phyloP scores from a whole-genome alignment of 2,329 filamentous ascomycete species.

The Ophioceras dolichostomum region DNA sequence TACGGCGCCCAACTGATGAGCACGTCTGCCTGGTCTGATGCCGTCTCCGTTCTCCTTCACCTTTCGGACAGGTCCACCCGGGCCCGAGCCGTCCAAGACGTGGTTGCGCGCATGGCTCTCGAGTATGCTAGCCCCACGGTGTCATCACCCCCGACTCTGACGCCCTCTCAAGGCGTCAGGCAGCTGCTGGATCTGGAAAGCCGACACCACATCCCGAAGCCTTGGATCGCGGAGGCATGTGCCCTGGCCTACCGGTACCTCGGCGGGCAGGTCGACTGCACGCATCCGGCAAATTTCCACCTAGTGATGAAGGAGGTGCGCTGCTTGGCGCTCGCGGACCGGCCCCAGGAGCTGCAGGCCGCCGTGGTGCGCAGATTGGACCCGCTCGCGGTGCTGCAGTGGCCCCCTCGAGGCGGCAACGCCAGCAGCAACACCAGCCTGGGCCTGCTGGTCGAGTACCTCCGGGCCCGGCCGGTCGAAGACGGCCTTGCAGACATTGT shows the following conservation, averaged over 20 bases:
- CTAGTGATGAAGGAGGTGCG: constrained; percentile 1
- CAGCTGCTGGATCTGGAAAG: neutral
- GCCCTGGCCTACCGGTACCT: constrained; percentile 1
- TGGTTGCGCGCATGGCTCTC: constrained; percentile 42
- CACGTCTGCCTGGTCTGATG: constrained; percentile 54
- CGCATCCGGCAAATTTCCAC: neutral
- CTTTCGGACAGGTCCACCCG: constrained; percentile 53
- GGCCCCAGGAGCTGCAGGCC: constrained; percentile 1
- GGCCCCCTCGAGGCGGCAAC: too few species aligned
- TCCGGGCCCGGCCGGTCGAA: constrained; percentile 1
- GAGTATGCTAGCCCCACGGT: neutral
- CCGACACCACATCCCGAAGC: neutral
- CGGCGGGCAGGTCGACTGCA: neutral
- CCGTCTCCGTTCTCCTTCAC: constrained; percentile 67
- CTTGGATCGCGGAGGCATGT: constrained; percentile 1
- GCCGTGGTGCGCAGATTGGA: constrained; percentile 1
- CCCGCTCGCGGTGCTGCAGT: neutral
- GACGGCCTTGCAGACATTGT: neutral
- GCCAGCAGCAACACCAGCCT: neutral
- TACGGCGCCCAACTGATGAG: constrained; percentile 18
- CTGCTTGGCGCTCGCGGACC: neutral
- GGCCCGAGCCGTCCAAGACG: constrained; percentile 55
- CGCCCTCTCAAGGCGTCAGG: constrained; percentile 2
- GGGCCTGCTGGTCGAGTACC: neutral
- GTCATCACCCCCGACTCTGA: neutral